Conservation (phyloP, 441 rosid species). For the Hura crepitans region DNA sequence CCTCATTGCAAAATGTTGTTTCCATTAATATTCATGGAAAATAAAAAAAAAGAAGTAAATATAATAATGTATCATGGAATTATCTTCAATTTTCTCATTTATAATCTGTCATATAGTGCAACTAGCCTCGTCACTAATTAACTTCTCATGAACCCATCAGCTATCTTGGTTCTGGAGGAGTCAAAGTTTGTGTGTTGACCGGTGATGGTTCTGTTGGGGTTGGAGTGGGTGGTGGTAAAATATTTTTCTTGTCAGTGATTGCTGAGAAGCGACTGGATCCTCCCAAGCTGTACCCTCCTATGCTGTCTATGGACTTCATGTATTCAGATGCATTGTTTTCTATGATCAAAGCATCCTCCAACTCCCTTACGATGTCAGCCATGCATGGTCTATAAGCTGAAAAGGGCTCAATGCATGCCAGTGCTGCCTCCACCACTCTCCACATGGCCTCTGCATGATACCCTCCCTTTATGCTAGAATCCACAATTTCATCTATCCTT, state of each 20-base stretch:
- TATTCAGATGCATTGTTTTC: constrained; percentile 84
- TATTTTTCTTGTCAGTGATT: constrained; percentile 41
- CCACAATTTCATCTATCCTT: constrained; percentile 70
- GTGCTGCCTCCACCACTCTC: constrained; percentile 73
- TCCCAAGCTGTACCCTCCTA: constrained; percentile 57
- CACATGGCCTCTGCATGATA: constrained; percentile 81
- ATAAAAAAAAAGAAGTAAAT: background rate
- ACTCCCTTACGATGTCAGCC: constrained; percentile 60
- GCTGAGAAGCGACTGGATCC: constrained; percentile 63
- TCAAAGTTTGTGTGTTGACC: constrained; percentile 39
- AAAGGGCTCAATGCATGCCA: constrained; percentile 62
- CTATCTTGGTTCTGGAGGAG: constrained; percentile 63
- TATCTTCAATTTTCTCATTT: constrained; percentile 15
- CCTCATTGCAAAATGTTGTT: constrained; percentile 20
- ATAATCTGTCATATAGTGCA: constrained; percentile 5
- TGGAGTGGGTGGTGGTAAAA: constrained; percentile 36
- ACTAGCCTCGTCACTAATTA: constrained; percentile 22
- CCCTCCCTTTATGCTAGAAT: constrained; percentile 58
- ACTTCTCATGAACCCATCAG: constrained; percentile 14
- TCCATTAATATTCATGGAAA: constrained; percentile 11
- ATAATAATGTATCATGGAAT: constrained; percentile 8
- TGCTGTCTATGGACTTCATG: constrained; percentile 71
- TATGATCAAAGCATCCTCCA: constrained; percentile 70
- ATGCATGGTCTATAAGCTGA: constrained; percentile 60
- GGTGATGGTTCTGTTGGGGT: constrained; percentile 45